Evolutionary conservation across 2,329 filamentous ascomycete genomes (phyloP), one percentile per base, ranked within the genome.

Genomic region (Fusarium gaditjirri): DNA sequence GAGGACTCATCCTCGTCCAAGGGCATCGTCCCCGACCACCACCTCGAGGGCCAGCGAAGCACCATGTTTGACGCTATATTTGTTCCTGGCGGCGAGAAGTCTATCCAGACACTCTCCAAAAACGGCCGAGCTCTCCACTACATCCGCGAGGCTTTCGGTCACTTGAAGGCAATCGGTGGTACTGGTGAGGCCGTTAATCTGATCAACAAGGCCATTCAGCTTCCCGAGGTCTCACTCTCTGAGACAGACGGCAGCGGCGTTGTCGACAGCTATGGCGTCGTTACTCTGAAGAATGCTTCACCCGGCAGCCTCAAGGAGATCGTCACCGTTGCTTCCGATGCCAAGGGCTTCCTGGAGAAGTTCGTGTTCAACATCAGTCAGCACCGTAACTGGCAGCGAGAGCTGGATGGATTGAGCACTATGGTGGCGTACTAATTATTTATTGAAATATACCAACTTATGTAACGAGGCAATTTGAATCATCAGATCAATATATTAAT

Each of bases 61-160:
- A 94, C 92, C 39, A 90, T 96, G 86, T 95, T 95, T 71, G 94
- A 96, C 78, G 91, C 92, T 1, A 78, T 95, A 33, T 94, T 94
- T 77, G 83, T 97, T 6, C 93, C 93, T 2, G 93, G 93, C 2
- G 93, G 94, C 2, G 84, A 86, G 1, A 85, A 90, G 63, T 89
- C 89, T 2, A 82, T 93, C 47, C 83, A 87, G 57, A 89, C 89
- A 0, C 86, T 96, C 1, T 82, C 86, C 61, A 89, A 90, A 83
- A 93, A 87, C 68, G 93, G 93, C 0, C 90, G 93, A 23, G 92
- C 92, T 0, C 78, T 92, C 4, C 91, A 95, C 83, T 96, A 92
- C 89, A 83, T 95, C 8, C 88, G 92, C 5, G 94, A 96, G 80
- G 91, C 93, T 0, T 96, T 95, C 74, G 93, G 93, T 0, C 93